Base-by-base conservation (phyloP, 805 yeast species). In the Allodekkera sacchari region DNA sequence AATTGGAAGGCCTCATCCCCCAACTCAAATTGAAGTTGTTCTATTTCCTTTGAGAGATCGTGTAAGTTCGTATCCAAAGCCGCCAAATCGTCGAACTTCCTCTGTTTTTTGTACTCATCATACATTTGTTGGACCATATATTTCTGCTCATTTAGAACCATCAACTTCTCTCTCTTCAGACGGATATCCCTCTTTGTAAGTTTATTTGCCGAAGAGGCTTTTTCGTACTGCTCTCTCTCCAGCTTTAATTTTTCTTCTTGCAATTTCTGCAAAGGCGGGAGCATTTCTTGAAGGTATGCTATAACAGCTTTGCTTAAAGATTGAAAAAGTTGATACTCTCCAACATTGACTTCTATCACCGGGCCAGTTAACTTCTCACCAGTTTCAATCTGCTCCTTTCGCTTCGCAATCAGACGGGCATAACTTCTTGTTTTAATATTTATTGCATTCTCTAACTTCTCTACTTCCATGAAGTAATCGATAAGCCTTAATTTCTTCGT, bases 91-190 rank as follows among this genome's bases (percentile, higher is more conserved):
- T 87, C 96, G 47, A 84, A 83, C 41, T 74, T 72, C 27, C 96
- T 59, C 31, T 70, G 74, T 41, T 65, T 67, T 37, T 77, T 82
- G 22, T 78, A 73, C 10, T 67, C 73, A 2, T 65, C 63, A 18
- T 83, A 68, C 70, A 79, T 71, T 11, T 73, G 66, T 36, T 74
- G 71, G 3, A 89, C 76, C 38, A 89, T 55, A 43, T 71, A 88
- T 43, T 67, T 65, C 47, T 88, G 97, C 50, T 88, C 97, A 38
- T 79, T 79, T 48, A 85, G 57, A 8, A 89, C 96, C 80, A 88
- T 82, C 36, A 88, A 57, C 41, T 80, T 78, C 42, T 85, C 89
- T 28, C 92, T 57, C 18, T 65, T 56, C 30, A 66, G 66, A 26
- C 87, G 64, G 7, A 81, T 68, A 39, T 77, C 69, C 31, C 54